Percentiles rank a stretch among this genome's conserved stretches.
phyloP scores from a whole-genome alignment of 2,329 filamentous ascomycete species.

The Aspergillus transmontanensis region DNA sequence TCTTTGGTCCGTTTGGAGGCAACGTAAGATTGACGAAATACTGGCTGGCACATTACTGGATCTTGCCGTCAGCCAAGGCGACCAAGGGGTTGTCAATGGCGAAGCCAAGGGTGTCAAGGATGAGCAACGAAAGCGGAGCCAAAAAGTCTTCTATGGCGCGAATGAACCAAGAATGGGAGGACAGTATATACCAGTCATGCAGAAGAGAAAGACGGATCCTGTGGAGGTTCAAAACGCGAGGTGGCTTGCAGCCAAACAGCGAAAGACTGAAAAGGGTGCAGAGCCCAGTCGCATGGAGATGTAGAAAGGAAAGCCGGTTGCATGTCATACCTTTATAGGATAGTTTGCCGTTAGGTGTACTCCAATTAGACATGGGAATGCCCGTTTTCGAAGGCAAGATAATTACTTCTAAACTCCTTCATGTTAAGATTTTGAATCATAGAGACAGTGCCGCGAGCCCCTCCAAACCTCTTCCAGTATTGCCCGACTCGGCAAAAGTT shows the following conservation, averaged over 20 bases:
- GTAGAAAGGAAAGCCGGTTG: conserved; percentile 9
- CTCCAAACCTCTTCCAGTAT: conserved; percentile 91
- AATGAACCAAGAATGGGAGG: conserved; percentile 57
- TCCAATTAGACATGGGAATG: background rate
- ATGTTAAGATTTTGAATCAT: conserved; percentile 62
- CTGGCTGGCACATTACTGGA: conserved; percentile 75
- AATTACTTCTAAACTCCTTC: too few relatives aligned
- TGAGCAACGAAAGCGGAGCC: conserved; percentile 41
- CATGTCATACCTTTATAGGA: conserved; percentile 18
- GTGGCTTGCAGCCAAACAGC: conserved; percentile 57
- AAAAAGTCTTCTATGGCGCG: conserved; percentile 62
- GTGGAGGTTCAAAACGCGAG: conserved; percentile 65
- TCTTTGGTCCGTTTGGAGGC: conserved; percentile 81
- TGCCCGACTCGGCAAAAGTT: conserved; percentile 69
- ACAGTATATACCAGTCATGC: conserved; percentile 59
- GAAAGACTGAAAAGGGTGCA: conserved; percentile 38
- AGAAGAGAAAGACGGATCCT: conserved; percentile 58
- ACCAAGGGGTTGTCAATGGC: conserved; percentile 33
- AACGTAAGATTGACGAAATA: conserved; percentile 86
- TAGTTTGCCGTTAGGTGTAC: conserved; percentile 3
- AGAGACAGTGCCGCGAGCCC: conserved; percentile 78
- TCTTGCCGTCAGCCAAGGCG: conserved; percentile 52
- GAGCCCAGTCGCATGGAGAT: conserved; percentile 19
- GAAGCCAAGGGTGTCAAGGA: conserved; percentile 24
- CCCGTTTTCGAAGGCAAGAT: background rate